Evolutionary conservation across 441 rosid species (phyloP), one percentile per base, ranked within the genome.

Genomic region (Biscutella laevigata): DNA sequence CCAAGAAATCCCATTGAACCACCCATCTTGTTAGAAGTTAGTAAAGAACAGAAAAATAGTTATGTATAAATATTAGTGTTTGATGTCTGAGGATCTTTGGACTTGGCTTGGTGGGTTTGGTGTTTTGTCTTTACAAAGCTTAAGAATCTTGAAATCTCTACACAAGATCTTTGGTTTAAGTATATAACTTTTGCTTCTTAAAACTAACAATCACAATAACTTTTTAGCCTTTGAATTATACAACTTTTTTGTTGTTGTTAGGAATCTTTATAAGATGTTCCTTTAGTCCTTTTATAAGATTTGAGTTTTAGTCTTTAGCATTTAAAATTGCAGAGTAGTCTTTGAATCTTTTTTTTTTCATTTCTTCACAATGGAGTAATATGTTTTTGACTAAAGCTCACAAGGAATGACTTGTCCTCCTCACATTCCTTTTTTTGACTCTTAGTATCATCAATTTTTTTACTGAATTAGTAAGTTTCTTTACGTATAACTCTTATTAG

Each of bases 1-100:
- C 82, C 83, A 69, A 80, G 54, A 66, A 64, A 67, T 19, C 86
- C 74, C 85, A 72, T 64, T 49, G 68, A 25, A 62, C 66, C 64
- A 6, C 86, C 88, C 87, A 88, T 81, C n/a, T 35, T 49, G 37
- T 44, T 51, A 50, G 12, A 29, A 28, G 26, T 52, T 45, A 10
- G 33, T 34, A 17, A 10, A 12, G 32, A 10, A 35, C 2, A n/a
- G 11, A 47, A 32, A 5, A 12, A 47, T 12, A 5, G 22, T 40
- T 38, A 6, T 40, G 7, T 34, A 15, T 32, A 22, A 8, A 20
- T 27, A 43, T 65, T 43, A 43, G 70, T 57, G 43, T 43, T 43
- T n/a, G 30, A 15, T 57, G 9, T 30, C 5, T 46, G 40, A 37
- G 49, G 43, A 53, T 52, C 26, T 13, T 17, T 15, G 19, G 19